A percentile compares a stretch with the other conserved stretches of the same genome.
Evolutionary conservation across 805 yeast genomes (phyloP).

Genomic region (Hagleromyces aurorensis): DNA sequence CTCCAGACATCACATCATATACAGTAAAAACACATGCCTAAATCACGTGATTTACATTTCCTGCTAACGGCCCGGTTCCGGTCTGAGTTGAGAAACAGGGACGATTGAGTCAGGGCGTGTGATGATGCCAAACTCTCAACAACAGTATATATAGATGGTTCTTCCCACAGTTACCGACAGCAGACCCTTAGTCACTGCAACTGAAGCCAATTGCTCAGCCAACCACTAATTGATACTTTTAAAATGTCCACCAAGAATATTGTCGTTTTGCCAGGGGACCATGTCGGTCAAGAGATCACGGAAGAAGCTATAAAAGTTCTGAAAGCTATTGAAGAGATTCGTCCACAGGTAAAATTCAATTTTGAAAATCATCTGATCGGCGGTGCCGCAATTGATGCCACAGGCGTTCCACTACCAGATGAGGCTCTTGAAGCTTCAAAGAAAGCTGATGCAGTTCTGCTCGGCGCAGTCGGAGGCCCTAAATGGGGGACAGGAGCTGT

Average conservation of each 20-base stretch:
- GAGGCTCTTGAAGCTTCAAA: conserved; percentile 78
- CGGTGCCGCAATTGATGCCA: conserved; percentile 97
- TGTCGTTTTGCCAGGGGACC: conserved; percentile 93
- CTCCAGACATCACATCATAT: too few species aligned
- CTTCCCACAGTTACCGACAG: too few species aligned
- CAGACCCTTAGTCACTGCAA: too few species aligned
- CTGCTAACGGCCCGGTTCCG: too few species aligned
- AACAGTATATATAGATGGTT: too few species aligned
- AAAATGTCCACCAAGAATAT: conserved; percentile 45
- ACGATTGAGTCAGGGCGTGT: too few species aligned
- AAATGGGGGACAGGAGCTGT: conserved; percentile 98
- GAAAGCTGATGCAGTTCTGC: conserved; percentile 84
- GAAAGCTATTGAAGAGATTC: conserved; percentile 59
- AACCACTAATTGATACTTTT: not conserved
- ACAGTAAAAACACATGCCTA: too few species aligned
- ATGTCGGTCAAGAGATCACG: conserved; percentile 86
- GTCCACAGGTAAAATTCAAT: conserved; percentile 54
- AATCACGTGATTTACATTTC: too few species aligned
- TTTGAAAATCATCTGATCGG: conserved; percentile 86
- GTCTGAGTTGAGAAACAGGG: too few species aligned
- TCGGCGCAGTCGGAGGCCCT: conserved; percentile 99
- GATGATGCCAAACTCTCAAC: too few species aligned
- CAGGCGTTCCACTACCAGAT: conserved; percentile 86
- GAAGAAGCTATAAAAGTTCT: conserved; percentile 89
- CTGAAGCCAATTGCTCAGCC: too few species aligned